Conservation (phyloP, 805 yeast genomes). For the Starmerella bacillaris region DNA sequence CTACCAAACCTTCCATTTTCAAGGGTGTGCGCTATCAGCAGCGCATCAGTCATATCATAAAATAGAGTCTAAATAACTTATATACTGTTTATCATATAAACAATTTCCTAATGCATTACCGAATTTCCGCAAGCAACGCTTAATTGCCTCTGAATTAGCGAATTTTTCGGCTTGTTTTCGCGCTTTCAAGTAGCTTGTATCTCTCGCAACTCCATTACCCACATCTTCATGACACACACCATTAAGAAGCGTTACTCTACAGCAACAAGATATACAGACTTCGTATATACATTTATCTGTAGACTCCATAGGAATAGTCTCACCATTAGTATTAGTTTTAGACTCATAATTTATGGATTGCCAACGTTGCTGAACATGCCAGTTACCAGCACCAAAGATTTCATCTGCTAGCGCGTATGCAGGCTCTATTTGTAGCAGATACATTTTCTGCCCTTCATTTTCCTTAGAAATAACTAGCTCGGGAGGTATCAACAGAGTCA, state of each 20-base stretch:
- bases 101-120: slow-evolving; percentile 53
- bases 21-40: slow-evolving; percentile 67
- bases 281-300: background rate
- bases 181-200: slow-evolving; percentile 39
- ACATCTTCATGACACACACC: slow-evolving; percentile 67
- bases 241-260: slow-evolving; percentile 55
- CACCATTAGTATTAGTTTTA: background rate
- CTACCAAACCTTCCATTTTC: slow-evolving; percentile 49
- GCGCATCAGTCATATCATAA: background rate
- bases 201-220: slow-evolving; percentile 58
- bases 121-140: slow-evolving; percentile 60
- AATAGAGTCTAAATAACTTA: slow-evolving; percentile 3
- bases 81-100: slow-evolving; percentile 21
- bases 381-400: slow-evolving; percentile 10
- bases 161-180: slow-evolving; percentile 68
- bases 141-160: slow-evolving; percentile 49
- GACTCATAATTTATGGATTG: background rate
- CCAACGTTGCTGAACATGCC: slow-evolving; percentile 5
- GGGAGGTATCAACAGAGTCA: background rate
- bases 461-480: slow-evolving; percentile 1
- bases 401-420: slow-evolving; percentile 10
- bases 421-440: slow-evolving; percentile 3
- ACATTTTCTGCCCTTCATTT: background rate
- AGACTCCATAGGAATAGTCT: background rate
- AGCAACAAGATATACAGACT: slow-evolving; percentile 23